Evolutionary conservation across 2,329 filamentous ascomycete genomes (phyloP), one percentile per base, ranked within the genome.

Genomic region (Aspergillus oerlinghausenensis): DNA sequence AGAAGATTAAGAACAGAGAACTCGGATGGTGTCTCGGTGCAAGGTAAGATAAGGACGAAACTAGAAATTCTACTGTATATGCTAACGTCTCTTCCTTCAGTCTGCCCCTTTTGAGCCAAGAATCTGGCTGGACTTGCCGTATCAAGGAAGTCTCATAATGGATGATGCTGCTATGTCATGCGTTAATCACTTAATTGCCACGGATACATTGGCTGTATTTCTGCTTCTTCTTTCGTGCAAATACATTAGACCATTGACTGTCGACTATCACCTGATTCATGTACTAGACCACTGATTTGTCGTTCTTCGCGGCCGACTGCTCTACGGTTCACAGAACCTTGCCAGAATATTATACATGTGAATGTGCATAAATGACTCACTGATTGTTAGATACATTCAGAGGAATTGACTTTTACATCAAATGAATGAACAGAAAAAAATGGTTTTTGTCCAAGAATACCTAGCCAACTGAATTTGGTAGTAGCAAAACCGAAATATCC

Each of bases 1-100:
- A 99, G 88, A 96, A 97, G 83, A 96, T 99, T 71, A 93, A 95
- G 79, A 87, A 87, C 55, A 97, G 97, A 74, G 95, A 99, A 79
- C 78, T 99, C 67, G 94, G 94, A 42, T 99, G 94, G 94, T 97
- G 93, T 78, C 81, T 99, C 70, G 94, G 94, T 74, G 94, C 94
- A 63, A 96, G 91, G 90, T 94, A 80, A 79, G 87, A n/a, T 21
- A 48, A 32, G 23, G 19, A 0, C 19, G 1, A 47, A 26, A 26
- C 54, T 29, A 70, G 55, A 8, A 52, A 49, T 52, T 42, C 26
- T 17, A 56, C 50, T 26, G 11, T 26, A 50, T 52, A 60, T 64
- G 55, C 69, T 71, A 60, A 70, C 54, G n/a, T 51, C 3, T 50
- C 21, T 47, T 11, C 21, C 23, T 19, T 55, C 55, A 96, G 92